Percentiles rank a stretch among this genome's conserved stretches.
These are phyloP conservation scores for Neurospora crassa DNA, from an alignment of 2,329 filamentous ascomycete genomes.

Conservation along the genomic window DNA sequence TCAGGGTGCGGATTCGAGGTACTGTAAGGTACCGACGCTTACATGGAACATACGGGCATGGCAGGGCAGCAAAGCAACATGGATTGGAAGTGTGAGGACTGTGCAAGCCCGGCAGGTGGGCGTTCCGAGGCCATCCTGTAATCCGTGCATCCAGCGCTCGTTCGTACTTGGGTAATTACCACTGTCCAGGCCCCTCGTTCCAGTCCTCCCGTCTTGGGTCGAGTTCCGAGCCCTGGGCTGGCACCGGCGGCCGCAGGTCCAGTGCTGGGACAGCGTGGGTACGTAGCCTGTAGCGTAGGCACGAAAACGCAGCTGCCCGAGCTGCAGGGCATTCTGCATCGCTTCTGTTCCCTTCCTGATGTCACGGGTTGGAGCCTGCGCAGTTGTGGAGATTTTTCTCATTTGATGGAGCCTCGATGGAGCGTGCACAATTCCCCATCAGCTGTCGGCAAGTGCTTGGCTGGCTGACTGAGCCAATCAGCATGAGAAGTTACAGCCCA, in stretches of 20 bases:
- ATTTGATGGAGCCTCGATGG: not conserved
- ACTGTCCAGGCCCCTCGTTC: not conserved
- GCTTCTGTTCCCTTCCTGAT: slow-evolving; percentile 11
- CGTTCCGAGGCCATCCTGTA: not conserved
- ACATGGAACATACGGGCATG: not conserved
- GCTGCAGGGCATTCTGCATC: not conserved
- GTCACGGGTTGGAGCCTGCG: slow-evolving; percentile 17
- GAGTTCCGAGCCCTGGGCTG: not conserved
- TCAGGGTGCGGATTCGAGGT: not conserved
- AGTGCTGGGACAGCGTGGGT: not conserved
- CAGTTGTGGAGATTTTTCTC: slow-evolving; percentile 10
- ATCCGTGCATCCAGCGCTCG: not conserved
- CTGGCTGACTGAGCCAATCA: not conserved
- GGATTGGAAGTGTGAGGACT: not conserved
- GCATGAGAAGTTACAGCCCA: not conserved
- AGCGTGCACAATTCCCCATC: not conserved
- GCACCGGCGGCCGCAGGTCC: not conserved
- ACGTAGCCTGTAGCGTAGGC: not conserved
- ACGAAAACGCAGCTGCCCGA: not conserved
- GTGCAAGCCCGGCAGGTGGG: not conserved
- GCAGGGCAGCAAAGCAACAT: not conserved
- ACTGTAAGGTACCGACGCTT: not conserved
- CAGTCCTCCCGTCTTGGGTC: too few species aligned
- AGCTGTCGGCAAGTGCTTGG: not conserved
- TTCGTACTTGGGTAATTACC: not conserved